Conservation (phyloP, 805 yeast genomes). For the Sugiyamaella lignohabitans region DNA sequence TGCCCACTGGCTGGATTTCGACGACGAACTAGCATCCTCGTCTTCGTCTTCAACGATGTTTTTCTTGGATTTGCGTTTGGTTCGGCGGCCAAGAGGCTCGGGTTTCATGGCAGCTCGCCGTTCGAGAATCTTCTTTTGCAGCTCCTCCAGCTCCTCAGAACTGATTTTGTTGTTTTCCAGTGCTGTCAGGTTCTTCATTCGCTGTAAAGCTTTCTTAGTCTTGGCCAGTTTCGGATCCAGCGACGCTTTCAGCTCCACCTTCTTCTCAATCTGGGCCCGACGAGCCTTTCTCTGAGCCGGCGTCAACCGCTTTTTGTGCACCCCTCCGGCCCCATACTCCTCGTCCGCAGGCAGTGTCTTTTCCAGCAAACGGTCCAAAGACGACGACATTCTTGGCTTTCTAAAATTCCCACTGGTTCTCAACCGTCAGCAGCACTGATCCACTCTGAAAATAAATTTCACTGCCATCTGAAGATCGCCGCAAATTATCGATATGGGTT, state of each 20-base stretch:
- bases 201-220: neutral
- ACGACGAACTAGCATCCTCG: neutral
- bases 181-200: slow-evolving; percentile 6
- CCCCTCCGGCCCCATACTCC: neutral
- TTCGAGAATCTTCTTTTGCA: slow-evolving; percentile 10
- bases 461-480: too few species aligned
- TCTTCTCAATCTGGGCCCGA: slow-evolving; percentile 17
- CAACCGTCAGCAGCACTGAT: too few species aligned
- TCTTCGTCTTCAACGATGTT: neutral
- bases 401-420: too few species aligned
- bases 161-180: slow-evolving; percentile 10
- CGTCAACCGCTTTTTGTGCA: slow-evolving; percentile 5
- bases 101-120: neutral
- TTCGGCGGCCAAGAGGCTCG: neutral
- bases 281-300: slow-evolving; percentile 15
- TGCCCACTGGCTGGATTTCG: slow-evolving; percentile 4
- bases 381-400: too few species aligned
- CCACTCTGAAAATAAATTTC: too few species aligned
- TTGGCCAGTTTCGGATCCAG: slow-evolving; percentile 9
- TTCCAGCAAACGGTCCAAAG: slow-evolving; percentile 17
- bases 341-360: slow-evolving; percentile 15
- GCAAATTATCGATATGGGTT: too few species aligned
- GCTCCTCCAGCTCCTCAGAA: slow-evolving; percentile 12
- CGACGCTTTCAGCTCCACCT: slow-evolving; percentile 10
- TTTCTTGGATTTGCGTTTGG: neutral